phyloP scores from a whole-genome alignment of 2,329 filamentous ascomycete genomes.

The Aspergillus phoenicis region DNA sequence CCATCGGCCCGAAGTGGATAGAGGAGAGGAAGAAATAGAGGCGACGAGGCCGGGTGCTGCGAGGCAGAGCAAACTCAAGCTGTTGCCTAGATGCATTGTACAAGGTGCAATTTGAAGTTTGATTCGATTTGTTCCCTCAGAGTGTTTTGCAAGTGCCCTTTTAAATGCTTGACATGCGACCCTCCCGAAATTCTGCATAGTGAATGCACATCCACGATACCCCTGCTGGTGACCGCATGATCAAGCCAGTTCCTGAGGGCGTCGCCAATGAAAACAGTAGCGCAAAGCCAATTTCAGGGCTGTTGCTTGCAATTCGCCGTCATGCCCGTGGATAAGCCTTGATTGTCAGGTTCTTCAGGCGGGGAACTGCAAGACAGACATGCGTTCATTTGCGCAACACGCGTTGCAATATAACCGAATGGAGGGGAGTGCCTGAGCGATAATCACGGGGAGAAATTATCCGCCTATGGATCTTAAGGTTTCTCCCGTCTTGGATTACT shows the following conservation, averaged over 20 bases:
- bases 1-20: conserved; percentile 40
- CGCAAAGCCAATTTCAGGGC: neutral
- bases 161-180: neutral
- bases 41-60: neutral
- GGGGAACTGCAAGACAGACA: neutral
- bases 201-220: neutral
- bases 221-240: neutral
- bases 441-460: neutral
- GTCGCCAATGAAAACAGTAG: neutral
- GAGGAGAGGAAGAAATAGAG: conserved; percentile 15
- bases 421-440: neutral
- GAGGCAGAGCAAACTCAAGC: neutral
- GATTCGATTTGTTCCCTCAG: neutral
- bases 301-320: neutral
- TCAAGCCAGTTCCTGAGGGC: neutral
- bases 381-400: neutral
- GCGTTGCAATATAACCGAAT: neutral
- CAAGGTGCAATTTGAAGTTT: neutral
- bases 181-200: neutral
- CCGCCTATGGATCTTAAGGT: neutral
- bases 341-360: neutral
- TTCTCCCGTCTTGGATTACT: neutral
- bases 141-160: neutral
- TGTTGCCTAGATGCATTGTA: neutral
- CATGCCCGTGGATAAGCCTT: neutral